These are phyloP conservation scores for Olyra latifolia DNA, from an alignment of 176 grass and related monocot genomes.

Conservation along the genomic window DNA sequence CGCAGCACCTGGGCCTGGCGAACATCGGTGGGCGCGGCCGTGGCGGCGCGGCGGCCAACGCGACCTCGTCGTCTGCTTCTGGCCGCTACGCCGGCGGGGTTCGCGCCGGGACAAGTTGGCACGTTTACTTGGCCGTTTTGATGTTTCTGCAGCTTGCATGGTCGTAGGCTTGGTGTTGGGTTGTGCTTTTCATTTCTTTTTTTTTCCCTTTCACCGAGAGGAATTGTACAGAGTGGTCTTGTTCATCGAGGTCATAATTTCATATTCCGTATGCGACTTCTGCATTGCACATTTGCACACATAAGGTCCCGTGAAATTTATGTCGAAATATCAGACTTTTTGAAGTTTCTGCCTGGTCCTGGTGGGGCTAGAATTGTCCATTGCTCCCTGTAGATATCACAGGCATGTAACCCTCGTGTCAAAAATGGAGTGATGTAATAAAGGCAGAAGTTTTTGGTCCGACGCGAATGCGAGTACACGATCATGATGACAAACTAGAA, in stretches of 20 bases:
- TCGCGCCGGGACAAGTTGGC: neutral
- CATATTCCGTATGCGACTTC: too few species aligned
- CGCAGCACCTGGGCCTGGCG: slow-evolving; percentile 43
- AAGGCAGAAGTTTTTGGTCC: neutral
- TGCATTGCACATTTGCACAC: too few species aligned
- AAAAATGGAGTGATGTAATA: neutral
- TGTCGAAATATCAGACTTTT: too few species aligned
- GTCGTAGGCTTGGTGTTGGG: slow-evolving; percentile 12
- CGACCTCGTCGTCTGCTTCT: slow-evolving; percentile 26
- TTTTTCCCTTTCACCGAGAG: neutral
- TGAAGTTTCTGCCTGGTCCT: neutral
- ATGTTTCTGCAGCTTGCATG: slow-evolving; percentile 26
- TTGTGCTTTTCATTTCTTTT: neutral
- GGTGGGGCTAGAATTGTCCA: neutral
- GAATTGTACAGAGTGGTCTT: slow-evolving; percentile 26
- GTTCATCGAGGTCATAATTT: too few species aligned
- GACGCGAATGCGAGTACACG: neutral
- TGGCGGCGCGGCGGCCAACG: neutral
- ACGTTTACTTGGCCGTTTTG: slow-evolving; percentile 8
- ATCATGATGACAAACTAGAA: neutral
- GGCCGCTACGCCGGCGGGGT: neutral
- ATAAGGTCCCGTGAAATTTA: too few species aligned
- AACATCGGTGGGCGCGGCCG: neutral
- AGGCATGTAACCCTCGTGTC: neutral
- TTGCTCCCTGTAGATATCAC: neutral